These are phyloP conservation scores for Russula vinacea DNA, from an alignment of 768 basidiomycete species.

Conservation along the genomic window DNA sequence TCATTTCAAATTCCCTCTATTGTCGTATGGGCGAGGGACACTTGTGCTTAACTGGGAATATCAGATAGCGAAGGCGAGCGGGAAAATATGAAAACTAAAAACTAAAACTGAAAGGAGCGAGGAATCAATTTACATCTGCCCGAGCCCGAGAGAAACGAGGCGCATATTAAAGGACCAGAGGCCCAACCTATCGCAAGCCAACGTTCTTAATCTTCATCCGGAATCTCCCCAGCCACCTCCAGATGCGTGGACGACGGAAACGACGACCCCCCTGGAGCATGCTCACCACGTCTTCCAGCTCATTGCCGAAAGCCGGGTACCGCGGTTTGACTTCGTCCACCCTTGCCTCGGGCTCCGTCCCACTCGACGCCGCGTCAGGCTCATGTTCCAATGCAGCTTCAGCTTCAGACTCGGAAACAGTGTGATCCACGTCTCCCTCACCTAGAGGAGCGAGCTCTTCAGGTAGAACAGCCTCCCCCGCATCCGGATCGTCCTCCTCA, in stretches of 20 bases:
- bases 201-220: conserved; percentile 45
- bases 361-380: conserved; percentile 24
- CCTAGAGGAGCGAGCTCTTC: conserved; percentile 18
- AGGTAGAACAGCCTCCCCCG: conserved; percentile 11
- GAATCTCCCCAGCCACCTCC: conserved; percentile 46
- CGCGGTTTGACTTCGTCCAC: conserved; percentile 31
- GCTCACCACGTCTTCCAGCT: conserved; percentile 64
- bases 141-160: not conserved
- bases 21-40: not conserved
- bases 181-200: not conserved
- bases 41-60: conserved; percentile 6
- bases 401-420: conserved; percentile 16
- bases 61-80: not conserved
- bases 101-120: not conserved
- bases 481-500: conserved; percentile 13
- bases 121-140: not conserved
- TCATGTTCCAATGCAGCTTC: conserved; percentile 23
- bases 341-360: conserved; percentile 28
- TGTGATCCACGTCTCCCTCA: conserved; percentile 21
- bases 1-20: too few species aligned
- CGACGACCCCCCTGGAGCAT: conserved; percentile 50
- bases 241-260: conserved; percentile 29
- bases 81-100: conserved; percentile 3
- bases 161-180: conserved; percentile 4
- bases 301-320: conserved; percentile 35